These are phyloP conservation scores for Prunus mongolica DNA, from an alignment of 306 rosid species.

Conservation along the genomic window DNA sequence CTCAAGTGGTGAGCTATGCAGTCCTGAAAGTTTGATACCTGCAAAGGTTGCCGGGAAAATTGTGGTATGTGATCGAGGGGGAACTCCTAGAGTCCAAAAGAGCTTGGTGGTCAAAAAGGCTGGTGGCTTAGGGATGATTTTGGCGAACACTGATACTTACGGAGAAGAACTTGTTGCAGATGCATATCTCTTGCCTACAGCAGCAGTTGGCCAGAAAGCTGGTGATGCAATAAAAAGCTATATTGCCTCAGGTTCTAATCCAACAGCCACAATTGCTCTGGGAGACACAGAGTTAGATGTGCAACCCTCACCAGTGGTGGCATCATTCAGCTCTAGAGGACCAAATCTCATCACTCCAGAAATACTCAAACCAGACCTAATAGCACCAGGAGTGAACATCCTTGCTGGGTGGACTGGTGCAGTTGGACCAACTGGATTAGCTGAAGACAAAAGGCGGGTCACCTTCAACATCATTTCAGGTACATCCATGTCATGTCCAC, in stretches of 20 bases:
- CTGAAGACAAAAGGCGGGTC: constrained; percentile 50
- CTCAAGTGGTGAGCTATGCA: constrained; percentile 43
- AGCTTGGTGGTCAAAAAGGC: constrained; percentile 66
- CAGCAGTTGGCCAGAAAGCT: constrained; percentile 55
- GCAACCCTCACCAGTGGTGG: constrained; percentile 82
- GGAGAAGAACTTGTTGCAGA: constrained; percentile 79
- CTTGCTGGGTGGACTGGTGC: constrained; percentile 87
- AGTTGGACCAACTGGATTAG: constrained; percentile 59
- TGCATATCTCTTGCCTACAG: constrained; percentile 55
- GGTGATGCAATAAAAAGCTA: constrained; percentile 57
- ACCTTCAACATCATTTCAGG: constrained; percentile 77
- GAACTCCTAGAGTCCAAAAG: constrained; percentile 49
- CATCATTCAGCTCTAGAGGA: constrained; percentile 91
- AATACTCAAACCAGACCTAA: constrained; percentile 84
- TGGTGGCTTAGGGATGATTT: constrained; percentile 82
- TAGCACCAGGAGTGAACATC: constrained; percentile 96
- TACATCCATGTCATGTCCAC: constrained; percentile 98
- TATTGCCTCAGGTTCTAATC: constrained; percentile 40
- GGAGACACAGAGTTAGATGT: constrained; percentile 59
- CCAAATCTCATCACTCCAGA: constrained; percentile 66
- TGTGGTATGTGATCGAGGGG: constrained; percentile 85
- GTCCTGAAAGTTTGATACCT: constrained; percentile 39
- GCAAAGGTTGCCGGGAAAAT: constrained; percentile 68
- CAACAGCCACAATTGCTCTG: constrained; percentile 45
- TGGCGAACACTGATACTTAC: constrained; percentile 51